Evolutionary conservation across 257 asterid species (phyloP).

Genomic region (Gynochthodes officinalis): DNA sequence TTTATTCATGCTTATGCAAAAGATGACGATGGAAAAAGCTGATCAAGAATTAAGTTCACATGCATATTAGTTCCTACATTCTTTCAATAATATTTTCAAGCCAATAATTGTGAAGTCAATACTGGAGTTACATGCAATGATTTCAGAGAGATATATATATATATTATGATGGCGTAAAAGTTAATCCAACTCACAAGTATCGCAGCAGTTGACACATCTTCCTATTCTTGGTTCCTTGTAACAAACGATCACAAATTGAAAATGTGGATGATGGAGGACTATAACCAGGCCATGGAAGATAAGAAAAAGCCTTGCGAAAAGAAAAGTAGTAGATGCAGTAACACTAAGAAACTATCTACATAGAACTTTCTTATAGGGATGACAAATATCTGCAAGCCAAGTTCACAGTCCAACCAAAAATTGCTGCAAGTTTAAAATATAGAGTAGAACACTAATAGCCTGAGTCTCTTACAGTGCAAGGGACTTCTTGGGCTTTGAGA

Average conservation of each 20-base stretch:
- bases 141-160: neutral
- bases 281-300: neutral
- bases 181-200: neutral
- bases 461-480: conserved; percentile 68
- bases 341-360: no score
- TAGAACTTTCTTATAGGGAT: neutral
- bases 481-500: conserved; percentile 41
- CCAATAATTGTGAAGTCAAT: no score
- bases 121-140: neutral
- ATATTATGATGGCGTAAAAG: neutral
- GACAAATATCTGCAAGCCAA: neutral
- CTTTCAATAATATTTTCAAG: no score
- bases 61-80: no score
- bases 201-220: neutral
- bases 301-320: neutral
- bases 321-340: neutral
- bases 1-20: neutral
- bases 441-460: neutral
- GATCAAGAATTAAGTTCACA: neutral
- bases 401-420: neutral
- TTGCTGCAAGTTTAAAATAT: neutral
- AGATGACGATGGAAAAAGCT: neutral
- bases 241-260: neutral
- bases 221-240: neutral
- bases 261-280: neutral